These are phyloP conservation scores for Xylaria acuta DNA, from an alignment of 495 filamentous ascomycete species.

Conservation along the genomic window DNA sequence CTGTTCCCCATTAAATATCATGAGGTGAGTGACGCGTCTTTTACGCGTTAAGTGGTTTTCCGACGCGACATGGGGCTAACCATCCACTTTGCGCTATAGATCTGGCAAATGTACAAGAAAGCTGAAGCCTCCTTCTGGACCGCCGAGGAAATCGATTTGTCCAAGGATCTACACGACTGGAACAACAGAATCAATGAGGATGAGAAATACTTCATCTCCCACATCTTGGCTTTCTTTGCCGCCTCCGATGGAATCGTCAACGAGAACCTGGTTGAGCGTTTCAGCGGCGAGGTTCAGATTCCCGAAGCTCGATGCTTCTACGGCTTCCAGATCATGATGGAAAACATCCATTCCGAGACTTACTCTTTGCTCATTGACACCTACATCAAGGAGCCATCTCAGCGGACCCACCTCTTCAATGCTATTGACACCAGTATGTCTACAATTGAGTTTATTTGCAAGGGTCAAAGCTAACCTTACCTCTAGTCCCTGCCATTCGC, in stretches of 20 bases:
- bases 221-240: constrained; percentile 98
- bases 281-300: constrained; percentile 95
- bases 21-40: constrained; percentile 76
- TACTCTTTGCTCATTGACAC: constrained; percentile 99
- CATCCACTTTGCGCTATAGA: constrained; percentile 66
- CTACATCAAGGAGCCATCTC: constrained; percentile 98
- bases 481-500: constrained; percentile 84
- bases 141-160: constrained; percentile 97
- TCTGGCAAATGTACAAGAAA: constrained; percentile 99
- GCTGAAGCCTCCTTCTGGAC: constrained; percentile 99
- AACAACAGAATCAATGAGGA: constrained; percentile 96
- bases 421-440: constrained; percentile 92
- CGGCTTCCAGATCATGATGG: constrained; percentile 99
- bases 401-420: constrained; percentile 94
- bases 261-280: constrained; percentile 98
- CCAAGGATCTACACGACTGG: constrained; percentile 99
- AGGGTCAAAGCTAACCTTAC: constrained; percentile 30
- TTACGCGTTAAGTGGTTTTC: constrained; percentile 41
- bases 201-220: constrained; percentile 97
- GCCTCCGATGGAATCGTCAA: constrained; percentile 99
- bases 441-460: constrained; percentile 7
- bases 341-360: constrained; percentile 99
- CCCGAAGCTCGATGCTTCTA: constrained; percentile 99
- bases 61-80: constrained; percentile 52
- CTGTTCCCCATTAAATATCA: constrained; percentile 99